phyloP scores from a whole-genome alignment of 2,329 filamentous ascomycete genomes.

The Thermomyces lanuginosus region DNA sequence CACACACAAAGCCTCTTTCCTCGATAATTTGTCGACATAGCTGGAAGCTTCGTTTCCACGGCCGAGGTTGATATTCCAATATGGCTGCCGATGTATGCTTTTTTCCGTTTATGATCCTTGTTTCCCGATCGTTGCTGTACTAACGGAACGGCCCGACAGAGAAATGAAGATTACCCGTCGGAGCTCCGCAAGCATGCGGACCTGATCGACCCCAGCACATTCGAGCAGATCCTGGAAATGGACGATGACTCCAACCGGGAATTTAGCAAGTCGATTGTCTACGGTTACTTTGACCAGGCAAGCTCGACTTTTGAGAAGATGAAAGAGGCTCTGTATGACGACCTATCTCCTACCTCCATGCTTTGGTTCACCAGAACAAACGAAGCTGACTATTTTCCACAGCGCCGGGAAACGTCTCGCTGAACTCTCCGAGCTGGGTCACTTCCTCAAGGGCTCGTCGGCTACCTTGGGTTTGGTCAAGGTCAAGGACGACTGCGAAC shows the following conservation, averaged over 20 bases:
- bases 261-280: constrained; percentile 78
- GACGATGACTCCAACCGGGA: constrained; percentile 78
- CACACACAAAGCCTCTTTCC: too few relatives aligned
- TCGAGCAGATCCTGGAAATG: constrained; percentile 96
- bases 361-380: not conserved
- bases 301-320: constrained; percentile 73
- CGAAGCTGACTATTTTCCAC: constrained; percentile 28
- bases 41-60: too few relatives aligned
- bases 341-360: not conserved
- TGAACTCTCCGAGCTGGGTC: constrained; percentile 68
- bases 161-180: constrained; percentile 23
- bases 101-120: too few relatives aligned
- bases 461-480: constrained; percentile 82
- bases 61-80: too few relatives aligned
- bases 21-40: too few relatives aligned
- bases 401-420: constrained; percentile 45
- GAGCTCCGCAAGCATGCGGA: constrained; percentile 51
- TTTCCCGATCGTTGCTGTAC: too few relatives aligned
- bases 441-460: constrained; percentile 95
- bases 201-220: constrained; percentile 62
- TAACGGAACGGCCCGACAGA: constrained; percentile 1
- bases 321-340: constrained; percentile 63
- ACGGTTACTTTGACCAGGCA: constrained; percentile 85
- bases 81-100: too few relatives aligned
- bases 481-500: constrained; percentile 84